A percentile compares a stretch with the other conserved stretches of the same genome.
phyloP scores from a whole-genome alignment of 495 filamentous ascomycete species.

The Tuber calosporum region DNA sequence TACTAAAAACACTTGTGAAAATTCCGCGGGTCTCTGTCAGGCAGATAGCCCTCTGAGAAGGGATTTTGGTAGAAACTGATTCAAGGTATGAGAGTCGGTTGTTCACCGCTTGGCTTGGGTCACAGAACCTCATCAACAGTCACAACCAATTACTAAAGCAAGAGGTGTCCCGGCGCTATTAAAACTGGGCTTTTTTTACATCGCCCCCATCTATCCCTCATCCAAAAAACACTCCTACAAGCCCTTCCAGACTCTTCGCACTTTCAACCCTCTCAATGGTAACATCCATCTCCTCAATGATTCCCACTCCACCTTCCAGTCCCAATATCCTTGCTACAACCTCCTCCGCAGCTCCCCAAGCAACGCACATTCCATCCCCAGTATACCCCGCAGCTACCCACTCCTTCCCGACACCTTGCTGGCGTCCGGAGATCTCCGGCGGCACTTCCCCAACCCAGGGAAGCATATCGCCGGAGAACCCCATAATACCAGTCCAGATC shows the following conservation, averaged over 20 bases:
- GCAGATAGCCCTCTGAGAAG: no score
- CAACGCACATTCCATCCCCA: conserved; percentile 49
- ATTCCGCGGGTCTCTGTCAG: no score
- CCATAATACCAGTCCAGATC: conserved; percentile 49
- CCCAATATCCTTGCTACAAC: conserved; percentile 45
- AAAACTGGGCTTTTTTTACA: not conserved
- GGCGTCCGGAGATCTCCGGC: conserved; percentile 35
- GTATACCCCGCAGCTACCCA: conserved; percentile 49
- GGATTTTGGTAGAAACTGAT: no score
- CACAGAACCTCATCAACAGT: not conserved
- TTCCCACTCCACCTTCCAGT: conserved; percentile 36
- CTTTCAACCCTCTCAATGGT: conserved; percentile 36
- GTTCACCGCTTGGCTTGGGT: no score
- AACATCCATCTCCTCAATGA: conserved; percentile 41
- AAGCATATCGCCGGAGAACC: conserved; percentile 46
- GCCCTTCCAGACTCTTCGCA: conserved; percentile 17
- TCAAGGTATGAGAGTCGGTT: no score
- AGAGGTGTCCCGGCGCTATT: not conserved
- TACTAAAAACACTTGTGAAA: no score
- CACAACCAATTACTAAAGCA: not conserved
- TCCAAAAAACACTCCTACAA: conserved; percentile 21
- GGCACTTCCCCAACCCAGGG: conserved; percentile 48
- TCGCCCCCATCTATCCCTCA: not conserved
- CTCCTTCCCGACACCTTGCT: conserved; percentile 35
- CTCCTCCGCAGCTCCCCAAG: conserved; percentile 47